phyloP scores from a whole-genome alignment of 1,139 yeast species.

The Dujonia santamariae region DNA sequence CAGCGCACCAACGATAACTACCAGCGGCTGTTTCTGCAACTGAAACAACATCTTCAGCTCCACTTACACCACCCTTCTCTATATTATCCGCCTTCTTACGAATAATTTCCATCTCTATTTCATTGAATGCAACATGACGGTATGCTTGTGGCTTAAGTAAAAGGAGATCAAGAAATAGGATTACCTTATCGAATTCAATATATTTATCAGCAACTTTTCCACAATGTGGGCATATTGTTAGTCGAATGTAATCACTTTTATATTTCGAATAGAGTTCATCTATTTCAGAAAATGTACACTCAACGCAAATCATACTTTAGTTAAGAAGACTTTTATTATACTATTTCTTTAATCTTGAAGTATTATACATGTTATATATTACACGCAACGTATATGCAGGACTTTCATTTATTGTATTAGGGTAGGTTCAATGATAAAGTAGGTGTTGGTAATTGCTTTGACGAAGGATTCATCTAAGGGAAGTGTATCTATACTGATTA shows the following conservation, averaged over 20 bases:
- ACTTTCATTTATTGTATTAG: too few species aligned
- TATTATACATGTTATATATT: too few species aligned
- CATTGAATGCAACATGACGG: conserved; percentile 81
- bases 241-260: conserved; percentile 74
- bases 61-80: neutral
- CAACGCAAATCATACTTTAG: conserved; percentile 90
- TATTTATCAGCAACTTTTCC: conserved; percentile 81
- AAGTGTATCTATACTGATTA: neutral
- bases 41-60: neutral
- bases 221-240: conserved; percentile 77
- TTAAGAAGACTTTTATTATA: too few species aligned
- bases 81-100: neutral
- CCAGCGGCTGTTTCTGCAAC: neutral
- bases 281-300: conserved; percentile 65
- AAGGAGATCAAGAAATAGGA: conserved; percentile 78
- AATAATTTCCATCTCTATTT: conserved; percentile 36
- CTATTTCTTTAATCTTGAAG: too few species aligned
- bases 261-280: conserved; percentile 66
- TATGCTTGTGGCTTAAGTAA: conserved; percentile 87
- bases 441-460: too few species aligned
- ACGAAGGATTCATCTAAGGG: too few species aligned
- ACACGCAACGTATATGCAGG: too few species aligned
- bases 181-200: conserved; percentile 83
- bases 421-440: too few species aligned
- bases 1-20: too few species aligned